Evolutionary conservation across 2,329 filamentous ascomycete genomes (phyloP).

Genomic region (Penicillium verrucosum): DNA sequence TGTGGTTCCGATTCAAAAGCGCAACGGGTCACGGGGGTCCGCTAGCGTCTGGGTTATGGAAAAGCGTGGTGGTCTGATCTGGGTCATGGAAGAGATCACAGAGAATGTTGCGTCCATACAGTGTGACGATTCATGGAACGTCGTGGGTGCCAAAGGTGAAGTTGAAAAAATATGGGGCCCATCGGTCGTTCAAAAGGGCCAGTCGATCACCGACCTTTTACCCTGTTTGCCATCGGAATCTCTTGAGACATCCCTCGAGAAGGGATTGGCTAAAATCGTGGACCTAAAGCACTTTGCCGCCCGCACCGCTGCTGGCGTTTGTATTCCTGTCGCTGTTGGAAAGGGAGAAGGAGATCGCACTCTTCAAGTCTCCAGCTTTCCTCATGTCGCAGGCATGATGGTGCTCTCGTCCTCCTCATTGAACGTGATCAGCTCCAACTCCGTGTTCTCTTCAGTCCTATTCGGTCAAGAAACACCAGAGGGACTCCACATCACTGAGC

Average conservation of each 20-base stretch:
- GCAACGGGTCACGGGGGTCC: constrained; percentile 85
- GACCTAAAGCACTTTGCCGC: constrained; percentile 80
- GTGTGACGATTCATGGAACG: constrained; percentile 72
- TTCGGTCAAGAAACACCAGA: constrained; percentile 86
- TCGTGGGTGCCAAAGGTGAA: constrained; percentile 70
- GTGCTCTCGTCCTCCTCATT: constrained; percentile 78
- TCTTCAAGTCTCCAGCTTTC: constrained; percentile 86
- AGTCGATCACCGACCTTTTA: constrained; percentile 73
- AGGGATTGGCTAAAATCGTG: constrained; percentile 73
- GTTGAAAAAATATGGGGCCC: constrained; percentile 82
- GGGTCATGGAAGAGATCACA: constrained; percentile 96
- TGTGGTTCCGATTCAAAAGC: constrained; percentile 96
- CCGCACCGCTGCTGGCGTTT: constrained; percentile 69
- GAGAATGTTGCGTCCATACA: constrained; percentile 80
- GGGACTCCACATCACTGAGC: constrained; percentile 70
- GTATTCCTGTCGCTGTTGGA: constrained; percentile 79
- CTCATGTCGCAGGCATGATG: constrained; percentile 95
- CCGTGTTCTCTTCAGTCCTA: constrained; percentile 85
- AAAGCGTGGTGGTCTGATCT: constrained; percentile 88
- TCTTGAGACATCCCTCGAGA: constrained; percentile 62
- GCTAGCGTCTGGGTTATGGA: constrained; percentile 99
- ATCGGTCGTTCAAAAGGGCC: constrained; percentile 62
- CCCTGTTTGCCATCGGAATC: constrained; percentile 74
- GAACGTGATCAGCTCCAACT: constrained; percentile 86
- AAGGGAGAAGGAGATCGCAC: constrained; percentile 66